A percentile compares a stretch with the other conserved stretches of the same genome.
Conservation (phyloP, 1,284 basidiomycete genomes). For the Heterobasidion irregulare region DNA sequence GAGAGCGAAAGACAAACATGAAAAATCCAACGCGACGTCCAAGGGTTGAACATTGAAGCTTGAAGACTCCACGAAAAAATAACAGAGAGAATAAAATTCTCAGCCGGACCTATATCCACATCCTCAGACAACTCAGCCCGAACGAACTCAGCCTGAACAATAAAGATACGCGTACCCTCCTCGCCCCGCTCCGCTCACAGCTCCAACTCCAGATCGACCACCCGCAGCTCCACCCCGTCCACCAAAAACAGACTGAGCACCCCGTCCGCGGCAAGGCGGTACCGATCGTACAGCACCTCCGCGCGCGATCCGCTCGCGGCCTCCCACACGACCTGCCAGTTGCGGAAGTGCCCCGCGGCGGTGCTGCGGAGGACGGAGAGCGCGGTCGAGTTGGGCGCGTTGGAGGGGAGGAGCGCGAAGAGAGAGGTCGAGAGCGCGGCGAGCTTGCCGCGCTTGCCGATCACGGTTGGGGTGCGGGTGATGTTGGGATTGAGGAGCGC, state of each 20-base stretch:
- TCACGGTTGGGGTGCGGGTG: constrained; percentile 30
- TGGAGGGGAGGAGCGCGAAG: constrained; percentile 29
- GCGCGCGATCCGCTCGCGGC: constrained; percentile 22
- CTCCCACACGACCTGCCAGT: constrained; percentile 30
- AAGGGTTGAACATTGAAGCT: too few relatives aligned
- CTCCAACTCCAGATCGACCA: constrained; percentile 23
- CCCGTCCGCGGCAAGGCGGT: constrained; percentile 23
- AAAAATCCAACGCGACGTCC: too few relatives aligned
- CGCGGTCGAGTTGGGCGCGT: constrained; percentile 27
- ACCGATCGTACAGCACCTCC: constrained; percentile 31
- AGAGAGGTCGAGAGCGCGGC: constrained; percentile 17
- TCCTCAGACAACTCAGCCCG: too few relatives aligned
- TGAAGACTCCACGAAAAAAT: too few relatives aligned
- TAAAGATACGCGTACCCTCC: constrained; percentile 8
- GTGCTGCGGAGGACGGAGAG: constrained; percentile 27
- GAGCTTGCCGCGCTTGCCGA: constrained; percentile 34
- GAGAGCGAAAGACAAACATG: too few relatives aligned
- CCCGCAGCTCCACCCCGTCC: constrained; percentile 26
- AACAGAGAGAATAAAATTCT: too few relatives aligned
- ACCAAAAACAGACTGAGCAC: constrained; percentile 29
- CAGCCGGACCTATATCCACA: too few relatives aligned
- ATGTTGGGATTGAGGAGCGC: constrained; percentile 17
- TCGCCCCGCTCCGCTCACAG: not conserved
- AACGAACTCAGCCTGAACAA: too few relatives aligned
- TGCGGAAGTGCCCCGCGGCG: constrained; percentile 24